Conservation (phyloP, 2,329 filamentous ascomycete genomes). For the Paraconiothyrium brasiliense region DNA sequence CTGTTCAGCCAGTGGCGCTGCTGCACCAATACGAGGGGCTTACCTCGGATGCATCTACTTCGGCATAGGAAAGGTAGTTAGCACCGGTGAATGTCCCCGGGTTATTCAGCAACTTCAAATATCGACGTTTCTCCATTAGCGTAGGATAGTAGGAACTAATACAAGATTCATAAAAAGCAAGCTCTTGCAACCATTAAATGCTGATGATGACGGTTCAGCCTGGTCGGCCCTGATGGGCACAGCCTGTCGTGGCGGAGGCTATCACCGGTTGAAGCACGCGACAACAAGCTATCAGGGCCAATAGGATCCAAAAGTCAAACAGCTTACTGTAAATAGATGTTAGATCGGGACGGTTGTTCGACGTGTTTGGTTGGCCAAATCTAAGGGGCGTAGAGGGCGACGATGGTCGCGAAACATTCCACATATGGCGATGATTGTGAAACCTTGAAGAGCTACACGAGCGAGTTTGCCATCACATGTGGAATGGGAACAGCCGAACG, state of each 20-base stretch:
- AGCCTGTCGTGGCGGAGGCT: not conserved
- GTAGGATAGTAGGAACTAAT: not conserved
- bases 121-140: conserved; percentile 11
- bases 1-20: not conserved
- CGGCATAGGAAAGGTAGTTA: conserved; percentile 7
- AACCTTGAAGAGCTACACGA: not conserved
- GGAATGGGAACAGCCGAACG: not conserved
- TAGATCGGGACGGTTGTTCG: not conserved
- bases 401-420: not conserved
- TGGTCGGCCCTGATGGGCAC: not conserved
- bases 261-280: not conserved
- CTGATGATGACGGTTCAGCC: not conserved
- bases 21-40: not conserved
- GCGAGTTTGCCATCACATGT: not conserved
- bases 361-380: not conserved
- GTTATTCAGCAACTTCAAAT: conserved; percentile 1
- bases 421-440: not conserved
- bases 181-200: not conserved
- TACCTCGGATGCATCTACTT: conserved; percentile 12
- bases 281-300: not conserved
- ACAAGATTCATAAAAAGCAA: not conserved
- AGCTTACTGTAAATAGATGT: not conserved
- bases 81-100: not conserved
- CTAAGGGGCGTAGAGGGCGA: not conserved
- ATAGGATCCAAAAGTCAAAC: not conserved